phyloP scores from a whole-genome alignment of 768 basidiomycete species.

The Mycena belliarum region DNA sequence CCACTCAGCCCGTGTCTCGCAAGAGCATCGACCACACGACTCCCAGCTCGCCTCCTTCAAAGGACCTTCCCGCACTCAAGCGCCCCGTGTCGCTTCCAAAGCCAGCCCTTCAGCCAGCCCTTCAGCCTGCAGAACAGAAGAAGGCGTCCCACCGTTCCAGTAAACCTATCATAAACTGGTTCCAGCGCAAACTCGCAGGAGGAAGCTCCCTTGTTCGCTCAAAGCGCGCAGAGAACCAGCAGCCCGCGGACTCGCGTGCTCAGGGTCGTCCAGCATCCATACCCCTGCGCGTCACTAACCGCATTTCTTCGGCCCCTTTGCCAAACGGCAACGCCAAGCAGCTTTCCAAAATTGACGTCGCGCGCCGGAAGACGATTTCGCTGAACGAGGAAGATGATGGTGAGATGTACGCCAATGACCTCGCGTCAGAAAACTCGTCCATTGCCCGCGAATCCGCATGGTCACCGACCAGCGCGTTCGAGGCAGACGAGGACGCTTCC shows the following conservation, averaged over 20 bases:
- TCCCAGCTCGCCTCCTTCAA: constrained; percentile 27
- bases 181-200: constrained; percentile 82
- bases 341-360: constrained; percentile 34
- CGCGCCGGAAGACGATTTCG: constrained; percentile 61
- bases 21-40: constrained; percentile 21
- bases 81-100: constrained; percentile 24
- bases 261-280: constrained; percentile 29
- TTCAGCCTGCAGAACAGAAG: constrained; percentile 51
- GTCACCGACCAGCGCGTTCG: constrained; percentile 74
- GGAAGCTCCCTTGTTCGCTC: constrained; percentile 44
- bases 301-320: constrained; percentile 46
- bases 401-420: constrained; percentile 47
- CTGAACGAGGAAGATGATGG: constrained; percentile 60
- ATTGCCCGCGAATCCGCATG: constrained; percentile 73
- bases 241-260: constrained; percentile 23
- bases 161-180: constrained; percentile 88
- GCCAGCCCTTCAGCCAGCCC: constrained; percentile 32
- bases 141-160: constrained; percentile 70
- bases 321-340: constrained; percentile 32
- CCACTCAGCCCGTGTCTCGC: constrained; percentile 3
- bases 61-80: constrained; percentile 16
- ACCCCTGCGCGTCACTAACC: constrained; percentile 36
- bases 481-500: constrained; percentile 95
- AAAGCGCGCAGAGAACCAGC: constrained; percentile 47
- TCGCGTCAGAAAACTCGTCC: constrained; percentile 54